A percentile compares a stretch with the other conserved stretches of the same genome.
These are phyloP conservation scores for Chernovozyma sophiae-reginae DNA, from an alignment of 1,139 yeast species.

Conservation along the genomic window DNA sequence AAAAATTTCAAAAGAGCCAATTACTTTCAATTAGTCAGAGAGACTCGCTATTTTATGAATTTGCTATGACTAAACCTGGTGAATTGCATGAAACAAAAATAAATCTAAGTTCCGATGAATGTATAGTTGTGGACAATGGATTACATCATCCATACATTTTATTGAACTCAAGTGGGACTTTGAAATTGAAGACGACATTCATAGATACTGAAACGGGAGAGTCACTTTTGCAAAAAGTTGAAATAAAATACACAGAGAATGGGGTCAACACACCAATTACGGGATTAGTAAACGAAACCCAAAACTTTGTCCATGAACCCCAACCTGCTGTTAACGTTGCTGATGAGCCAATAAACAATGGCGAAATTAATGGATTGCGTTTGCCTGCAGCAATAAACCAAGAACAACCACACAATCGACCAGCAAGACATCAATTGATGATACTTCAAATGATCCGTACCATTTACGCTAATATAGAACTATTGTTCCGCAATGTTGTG, in stretches of 20 bases:
- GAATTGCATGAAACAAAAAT: constrained; percentile 11
- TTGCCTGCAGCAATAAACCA: neutral
- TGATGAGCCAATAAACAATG: neutral
- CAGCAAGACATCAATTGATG: no score
- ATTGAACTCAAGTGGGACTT: constrained; percentile 32
- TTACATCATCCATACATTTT: constrained; percentile 36
- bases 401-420: neutral
- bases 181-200: constrained; percentile 19
- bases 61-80: constrained; percentile 15
- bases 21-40: neutral
- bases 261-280: neutral
- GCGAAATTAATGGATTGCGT: neutral
- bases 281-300: no score
- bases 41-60: constrained; percentile 16
- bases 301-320: neutral
- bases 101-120: constrained; percentile 34
- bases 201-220: neutral
- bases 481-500: constrained; percentile 5
- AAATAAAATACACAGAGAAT: constrained; percentile 1
- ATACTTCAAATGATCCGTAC: neutral
- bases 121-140: constrained; percentile 38
- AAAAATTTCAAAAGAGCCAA: neutral
- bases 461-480: neutral
- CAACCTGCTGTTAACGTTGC: neutral
- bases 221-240: constrained; percentile 10